phyloP scores from a whole-genome alignment of 495 filamentous ascomycete genomes.

The Pyrenula aspistea region DNA sequence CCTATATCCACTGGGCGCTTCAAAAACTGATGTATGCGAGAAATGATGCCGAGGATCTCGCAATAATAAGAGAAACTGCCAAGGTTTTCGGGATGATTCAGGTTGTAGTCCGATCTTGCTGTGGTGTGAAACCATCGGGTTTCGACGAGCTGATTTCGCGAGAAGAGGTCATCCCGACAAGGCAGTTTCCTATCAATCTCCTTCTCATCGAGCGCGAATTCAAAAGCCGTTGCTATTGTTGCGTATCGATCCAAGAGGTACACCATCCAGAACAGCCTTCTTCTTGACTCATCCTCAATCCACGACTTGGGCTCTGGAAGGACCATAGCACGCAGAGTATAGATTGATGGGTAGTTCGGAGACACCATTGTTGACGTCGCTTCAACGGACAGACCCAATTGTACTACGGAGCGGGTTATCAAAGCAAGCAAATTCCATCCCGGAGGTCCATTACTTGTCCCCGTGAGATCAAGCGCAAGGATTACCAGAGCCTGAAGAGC shows the following conservation, averaged over 20 bases:
- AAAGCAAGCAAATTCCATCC: constrained; percentile 83
- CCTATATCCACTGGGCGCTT: constrained; percentile 83
- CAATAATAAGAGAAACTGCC: constrained; percentile 79
- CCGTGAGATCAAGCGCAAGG: constrained; percentile 64
- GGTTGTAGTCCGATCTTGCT: constrained; percentile 43
- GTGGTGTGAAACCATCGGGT: constrained; percentile 66
- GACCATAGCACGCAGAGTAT: constrained; percentile 69
- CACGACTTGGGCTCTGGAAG: constrained; percentile 72
- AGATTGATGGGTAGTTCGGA: constrained; percentile 69
- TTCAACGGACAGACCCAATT: constrained; percentile 72
- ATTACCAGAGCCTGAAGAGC: constrained; percentile 78
- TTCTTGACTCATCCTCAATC: constrained; percentile 75
- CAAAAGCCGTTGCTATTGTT: constrained; percentile 77
- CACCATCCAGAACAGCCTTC: constrained; percentile 86
- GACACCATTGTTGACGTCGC: constrained; percentile 60
- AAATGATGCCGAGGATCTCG: constrained; percentile 74
- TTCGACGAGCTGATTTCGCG: constrained; percentile 69
- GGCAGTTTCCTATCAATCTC: constrained; percentile 81
- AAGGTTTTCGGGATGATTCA: constrained; percentile 66
- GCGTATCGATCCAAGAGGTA: constrained; percentile 82
- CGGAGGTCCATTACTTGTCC: constrained; percentile 70
- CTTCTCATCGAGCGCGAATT: constrained; percentile 76
- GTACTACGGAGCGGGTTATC: constrained; percentile 75
- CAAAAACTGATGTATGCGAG: constrained; percentile 73
- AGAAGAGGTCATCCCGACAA: constrained; percentile 76